A percentile compares a stretch with the other conserved stretches of the same genome.
Conservation (phyloP, 2,329 filamentous ascomycete species). For the Elsinoe necatrix region DNA sequence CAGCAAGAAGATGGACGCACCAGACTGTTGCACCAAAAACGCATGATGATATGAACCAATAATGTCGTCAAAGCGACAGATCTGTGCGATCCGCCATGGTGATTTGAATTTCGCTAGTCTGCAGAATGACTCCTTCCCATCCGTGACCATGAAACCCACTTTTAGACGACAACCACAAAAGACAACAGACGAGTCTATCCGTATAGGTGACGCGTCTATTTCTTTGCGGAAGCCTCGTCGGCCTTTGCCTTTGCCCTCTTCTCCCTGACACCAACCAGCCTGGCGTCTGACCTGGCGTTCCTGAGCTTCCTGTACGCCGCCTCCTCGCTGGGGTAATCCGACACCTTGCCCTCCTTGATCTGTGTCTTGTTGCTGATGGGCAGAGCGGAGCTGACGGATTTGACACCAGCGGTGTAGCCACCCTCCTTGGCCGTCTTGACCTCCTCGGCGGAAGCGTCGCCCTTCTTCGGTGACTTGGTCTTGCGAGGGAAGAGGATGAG, state of each 20-base stretch:
- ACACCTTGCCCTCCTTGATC: slow-evolving; percentile 75
- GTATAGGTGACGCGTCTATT: slow-evolving; percentile 48
- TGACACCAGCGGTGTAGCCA: slow-evolving; percentile 40
- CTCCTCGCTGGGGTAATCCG: slow-evolving; percentile 62
- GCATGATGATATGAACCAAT: not conserved
- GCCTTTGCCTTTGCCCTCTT: slow-evolving; percentile 88
- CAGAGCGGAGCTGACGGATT: slow-evolving; percentile 44
- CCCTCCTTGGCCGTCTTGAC: slow-evolving; percentile 60
- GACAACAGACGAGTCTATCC: not conserved
- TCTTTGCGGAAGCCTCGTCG: slow-evolving; percentile 76
- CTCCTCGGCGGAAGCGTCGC: slow-evolving; percentile 76
- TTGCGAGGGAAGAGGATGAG: slow-evolving; percentile 97
- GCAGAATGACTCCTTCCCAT: slow-evolving; percentile 9
- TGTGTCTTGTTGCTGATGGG: slow-evolving; percentile 64
- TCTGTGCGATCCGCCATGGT: slow-evolving; percentile 5
- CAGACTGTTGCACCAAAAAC: slow-evolving; percentile 8
- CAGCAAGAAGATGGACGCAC: slow-evolving; percentile 11
- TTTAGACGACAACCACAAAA: not conserved
- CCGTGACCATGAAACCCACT: slow-evolving; percentile 8
- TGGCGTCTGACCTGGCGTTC: slow-evolving; percentile 72
- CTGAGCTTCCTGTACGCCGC: slow-evolving; percentile 83
- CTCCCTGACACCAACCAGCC: slow-evolving; percentile 74
- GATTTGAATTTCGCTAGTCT: slow-evolving; percentile 10
- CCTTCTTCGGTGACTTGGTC: slow-evolving; percentile 86
- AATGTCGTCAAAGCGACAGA: not conserved